Evolutionary conservation across 768 basidiomycete species (phyloP).

Genomic region (Phlebiopsis flavidoalba): DNA sequence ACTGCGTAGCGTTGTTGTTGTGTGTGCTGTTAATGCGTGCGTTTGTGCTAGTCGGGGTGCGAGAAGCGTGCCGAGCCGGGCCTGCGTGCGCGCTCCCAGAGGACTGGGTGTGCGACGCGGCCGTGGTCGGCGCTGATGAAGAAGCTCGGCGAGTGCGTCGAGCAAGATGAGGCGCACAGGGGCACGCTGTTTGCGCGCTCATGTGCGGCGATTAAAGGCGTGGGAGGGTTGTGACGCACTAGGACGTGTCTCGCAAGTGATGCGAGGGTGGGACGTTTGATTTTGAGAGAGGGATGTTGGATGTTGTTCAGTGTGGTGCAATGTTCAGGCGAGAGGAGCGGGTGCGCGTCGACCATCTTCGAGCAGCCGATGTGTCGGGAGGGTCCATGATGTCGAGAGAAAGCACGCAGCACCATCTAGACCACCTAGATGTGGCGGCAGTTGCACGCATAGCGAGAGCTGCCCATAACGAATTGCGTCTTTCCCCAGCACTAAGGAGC

Average conservation of each 20-base stretch:
- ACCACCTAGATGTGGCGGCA: constrained; percentile 52
- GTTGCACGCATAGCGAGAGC: constrained; percentile 73
- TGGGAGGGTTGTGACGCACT: constrained; percentile 41
- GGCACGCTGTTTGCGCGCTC: constrained; percentile 22
- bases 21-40: constrained; percentile 60
- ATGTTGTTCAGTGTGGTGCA: constrained; percentile 53
- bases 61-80: too few species aligned
- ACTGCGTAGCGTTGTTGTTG: constrained; percentile 53
- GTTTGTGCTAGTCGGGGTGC: constrained; percentile 41
- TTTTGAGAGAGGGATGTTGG: constrained; percentile 44
- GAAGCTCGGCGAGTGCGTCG: constrained; percentile 85
- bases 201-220: constrained; percentile 32
- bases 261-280: constrained; percentile 49
- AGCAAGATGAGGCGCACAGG: constrained; percentile 80
- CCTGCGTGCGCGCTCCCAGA: too few species aligned
- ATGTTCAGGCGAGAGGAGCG: constrained; percentile 35
- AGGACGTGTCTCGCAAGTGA: constrained; percentile 49
- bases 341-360: constrained; percentile 55
- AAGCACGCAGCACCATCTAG: constrained; percentile 69
- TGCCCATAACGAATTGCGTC: constrained; percentile 88
- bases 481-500: constrained; percentile 77
- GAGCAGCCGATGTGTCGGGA: constrained; percentile 63
- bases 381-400: constrained; percentile 64
- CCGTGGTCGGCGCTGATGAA: constrained; percentile 62
- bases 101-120: constrained; percentile 53